phyloP scores from a whole-genome alignment of 306 rosid species.

The Malus fusca region DNA sequence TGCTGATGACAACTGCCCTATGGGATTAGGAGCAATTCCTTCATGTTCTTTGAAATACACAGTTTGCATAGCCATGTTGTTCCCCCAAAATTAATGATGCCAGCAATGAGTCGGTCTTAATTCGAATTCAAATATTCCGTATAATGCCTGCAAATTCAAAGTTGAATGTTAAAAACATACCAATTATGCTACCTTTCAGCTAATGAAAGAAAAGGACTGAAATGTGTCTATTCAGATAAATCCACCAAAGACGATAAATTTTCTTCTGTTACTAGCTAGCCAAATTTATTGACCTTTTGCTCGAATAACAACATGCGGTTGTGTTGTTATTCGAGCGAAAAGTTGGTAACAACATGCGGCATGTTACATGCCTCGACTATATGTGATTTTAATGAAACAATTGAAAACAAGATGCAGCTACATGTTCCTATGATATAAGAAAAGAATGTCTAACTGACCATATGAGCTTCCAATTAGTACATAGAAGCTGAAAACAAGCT shows the following conservation, averaged over 20 bases:
- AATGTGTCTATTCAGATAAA: background rate
- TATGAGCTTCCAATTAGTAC: slow-evolving; percentile 14
- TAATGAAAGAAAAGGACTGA: background rate
- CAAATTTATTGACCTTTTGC: background rate
- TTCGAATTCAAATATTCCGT: background rate
- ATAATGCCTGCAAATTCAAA: slow-evolving; percentile 26
- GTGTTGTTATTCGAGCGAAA: too few relatives aligned
- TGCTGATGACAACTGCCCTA: slow-evolving; percentile 45
- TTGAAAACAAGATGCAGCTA: background rate
- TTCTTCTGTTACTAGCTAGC: background rate
- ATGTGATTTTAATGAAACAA: background rate
- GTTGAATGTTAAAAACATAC: background rate
- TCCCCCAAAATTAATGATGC: slow-evolving; percentile 21
- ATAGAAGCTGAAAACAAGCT: slow-evolving; percentile 2
- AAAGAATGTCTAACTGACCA: background rate
- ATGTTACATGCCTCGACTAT: background rate
- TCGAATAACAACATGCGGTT: too few relatives aligned
- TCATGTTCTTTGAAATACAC: slow-evolving; percentile 62
- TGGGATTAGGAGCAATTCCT: slow-evolving; percentile 43
- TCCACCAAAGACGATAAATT: background rate
- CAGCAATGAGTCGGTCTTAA: slow-evolving; percentile 1
- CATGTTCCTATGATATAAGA: background rate
- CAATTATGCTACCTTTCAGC: background rate
- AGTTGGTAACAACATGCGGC: too few relatives aligned
- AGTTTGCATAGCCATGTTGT: slow-evolving; percentile 58